Percentiles rank a stretch among this genome's conserved stretches.
These are phyloP conservation scores for Leucosporidium scottii DNA, from an alignment of 768 basidiomycete genomes.

Conservation along the genomic window DNA sequence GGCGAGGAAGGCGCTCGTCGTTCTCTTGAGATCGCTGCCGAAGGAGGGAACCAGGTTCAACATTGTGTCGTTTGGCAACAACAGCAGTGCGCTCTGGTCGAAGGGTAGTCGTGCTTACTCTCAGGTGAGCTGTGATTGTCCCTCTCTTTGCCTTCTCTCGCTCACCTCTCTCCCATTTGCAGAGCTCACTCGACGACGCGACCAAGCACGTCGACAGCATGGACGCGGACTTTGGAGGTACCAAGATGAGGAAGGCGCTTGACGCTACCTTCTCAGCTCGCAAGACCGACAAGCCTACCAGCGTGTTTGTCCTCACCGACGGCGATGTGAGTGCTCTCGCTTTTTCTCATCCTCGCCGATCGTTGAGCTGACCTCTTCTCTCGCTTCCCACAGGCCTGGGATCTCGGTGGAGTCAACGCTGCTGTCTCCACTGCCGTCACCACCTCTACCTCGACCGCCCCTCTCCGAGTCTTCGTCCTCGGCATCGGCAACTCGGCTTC, in stretches of 20 bases:
- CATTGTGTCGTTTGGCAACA: conserved; percentile 52
- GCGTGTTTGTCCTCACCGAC: conserved; percentile 57
- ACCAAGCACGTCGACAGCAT: conserved; percentile 46
- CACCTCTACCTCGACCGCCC: not conserved
- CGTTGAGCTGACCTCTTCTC: not conserved
- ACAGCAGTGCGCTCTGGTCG: conserved; percentile 43
- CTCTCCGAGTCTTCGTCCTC: conserved; percentile 53
- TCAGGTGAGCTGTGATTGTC: not conserved
- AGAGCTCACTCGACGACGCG: conserved; percentile 20
- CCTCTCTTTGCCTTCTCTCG: conserved; percentile 16
- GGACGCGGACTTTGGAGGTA: conserved; percentile 50
- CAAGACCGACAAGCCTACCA: conserved; percentile 43
- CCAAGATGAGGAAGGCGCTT: conserved; percentile 50
- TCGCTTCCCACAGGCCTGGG: conserved; percentile 13
- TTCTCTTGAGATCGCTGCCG: conserved; percentile 50
- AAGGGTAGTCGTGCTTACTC: conserved; percentile 2
- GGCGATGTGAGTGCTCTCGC: conserved; percentile 43
- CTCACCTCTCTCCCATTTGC: not conserved
- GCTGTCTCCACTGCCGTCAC: conserved; percentile 5
- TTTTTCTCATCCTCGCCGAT: not conserved
- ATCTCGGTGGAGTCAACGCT: conserved; percentile 16
- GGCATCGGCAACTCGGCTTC: conserved; percentile 55
- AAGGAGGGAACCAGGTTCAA: conserved; percentile 49
- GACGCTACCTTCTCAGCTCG: conserved; percentile 44
- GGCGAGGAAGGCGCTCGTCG: conserved; percentile 47